Percentiles rank a stretch among this genome's conserved stretches.
phyloP scores from a whole-genome alignment of 139 green algal genomes.

The Choricystis sp. region DNA sequence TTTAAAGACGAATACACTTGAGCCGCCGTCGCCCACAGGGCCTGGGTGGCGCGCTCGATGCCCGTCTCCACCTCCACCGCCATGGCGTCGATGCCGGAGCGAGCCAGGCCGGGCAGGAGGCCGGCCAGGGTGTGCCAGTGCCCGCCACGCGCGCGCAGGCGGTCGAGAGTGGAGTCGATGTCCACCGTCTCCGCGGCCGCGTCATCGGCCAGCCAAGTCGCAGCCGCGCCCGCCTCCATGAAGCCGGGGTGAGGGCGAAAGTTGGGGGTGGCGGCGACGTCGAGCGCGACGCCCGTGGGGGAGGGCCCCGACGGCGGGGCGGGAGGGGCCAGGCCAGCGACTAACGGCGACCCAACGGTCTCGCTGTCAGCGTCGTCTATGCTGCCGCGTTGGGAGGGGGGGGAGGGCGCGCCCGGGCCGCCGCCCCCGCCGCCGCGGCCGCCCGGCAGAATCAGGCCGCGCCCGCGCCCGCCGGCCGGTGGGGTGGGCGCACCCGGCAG shows the following conservation, averaged over 20 bases:
- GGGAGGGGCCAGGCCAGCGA: neutral
- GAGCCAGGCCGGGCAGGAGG: constrained; percentile 33
- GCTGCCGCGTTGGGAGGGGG: neutral
- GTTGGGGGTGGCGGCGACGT: constrained; percentile 8
- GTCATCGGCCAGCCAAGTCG: neutral
- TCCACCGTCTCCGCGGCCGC: constrained; percentile 4
- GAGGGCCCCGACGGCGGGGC: neutral
- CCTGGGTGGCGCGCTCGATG: constrained; percentile 43
- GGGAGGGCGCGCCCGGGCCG: too few relatives aligned
- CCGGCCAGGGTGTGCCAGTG: constrained; percentile 59
- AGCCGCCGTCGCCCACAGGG: constrained; percentile 33
- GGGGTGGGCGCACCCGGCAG: too few relatives aligned
- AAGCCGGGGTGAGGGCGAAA: constrained; percentile 59
- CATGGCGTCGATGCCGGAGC: constrained; percentile 26
- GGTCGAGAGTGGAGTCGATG: constrained; percentile 23
- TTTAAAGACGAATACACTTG: constrained; percentile 21
- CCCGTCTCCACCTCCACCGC: constrained; percentile 43
- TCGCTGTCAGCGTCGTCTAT: neutral
- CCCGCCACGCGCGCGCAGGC: constrained; percentile 21
- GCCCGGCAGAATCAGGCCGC: neutral
- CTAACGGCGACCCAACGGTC: neutral
- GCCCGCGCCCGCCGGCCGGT: too few relatives aligned
- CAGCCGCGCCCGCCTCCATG: constrained; percentile 34
- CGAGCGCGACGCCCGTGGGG: neutral
- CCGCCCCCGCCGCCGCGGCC: too few relatives aligned